Evolutionary conservation across 2,329 filamentous ascomycete species (phyloP).

Genomic region (Calonectria henricotiae): DNA sequence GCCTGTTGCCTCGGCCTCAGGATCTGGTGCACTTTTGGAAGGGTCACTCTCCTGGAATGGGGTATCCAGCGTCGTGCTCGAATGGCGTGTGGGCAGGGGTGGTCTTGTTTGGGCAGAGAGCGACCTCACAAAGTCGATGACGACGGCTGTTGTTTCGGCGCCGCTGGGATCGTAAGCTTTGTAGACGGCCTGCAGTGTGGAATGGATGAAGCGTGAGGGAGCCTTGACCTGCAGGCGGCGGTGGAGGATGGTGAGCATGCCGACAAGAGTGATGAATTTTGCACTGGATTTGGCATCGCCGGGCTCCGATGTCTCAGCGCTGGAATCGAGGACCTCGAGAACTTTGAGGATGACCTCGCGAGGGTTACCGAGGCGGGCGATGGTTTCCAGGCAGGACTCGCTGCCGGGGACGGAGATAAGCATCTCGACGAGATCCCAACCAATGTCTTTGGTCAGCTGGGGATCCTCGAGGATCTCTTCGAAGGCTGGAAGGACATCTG

Average conservation of each 20-base stretch:
- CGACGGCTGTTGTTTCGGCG: conserved; percentile 78
- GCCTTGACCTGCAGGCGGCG: conserved; percentile 83
- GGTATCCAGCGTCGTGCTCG: conserved; percentile 71
- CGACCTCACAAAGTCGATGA: conserved; percentile 80
- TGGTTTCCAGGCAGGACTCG: conserved; percentile 80
- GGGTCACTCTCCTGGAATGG: conserved; percentile 70
- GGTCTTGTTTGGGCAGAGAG: conserved; percentile 79
- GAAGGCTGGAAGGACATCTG: conserved; percentile 77
- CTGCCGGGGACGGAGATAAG: conserved; percentile 79
- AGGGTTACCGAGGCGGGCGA: conserved; percentile 85
- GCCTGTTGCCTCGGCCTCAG: conserved; percentile 66
- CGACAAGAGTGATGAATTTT: conserved; percentile 80
- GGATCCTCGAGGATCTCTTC: conserved; percentile 80
- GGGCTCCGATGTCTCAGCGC: conserved; percentile 61
- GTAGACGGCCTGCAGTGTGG: conserved; percentile 81
- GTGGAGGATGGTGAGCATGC: conserved; percentile 82
- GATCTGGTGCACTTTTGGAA: conserved; percentile 74
- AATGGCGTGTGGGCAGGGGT: conserved; percentile 72
- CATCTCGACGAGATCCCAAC: conserved; percentile 87
- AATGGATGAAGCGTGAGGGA: conserved; percentile 84
- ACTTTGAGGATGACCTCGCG: conserved; percentile 87
- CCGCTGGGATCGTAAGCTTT: conserved; percentile 76
- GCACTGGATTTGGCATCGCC: conserved; percentile 57
- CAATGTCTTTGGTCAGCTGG: conserved; percentile 81
- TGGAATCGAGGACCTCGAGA: conserved; percentile 77